These are phyloP conservation scores for Achaetomiella virescens DNA, from an alignment of 495 filamentous ascomycete genomes.

Conservation along the genomic window DNA sequence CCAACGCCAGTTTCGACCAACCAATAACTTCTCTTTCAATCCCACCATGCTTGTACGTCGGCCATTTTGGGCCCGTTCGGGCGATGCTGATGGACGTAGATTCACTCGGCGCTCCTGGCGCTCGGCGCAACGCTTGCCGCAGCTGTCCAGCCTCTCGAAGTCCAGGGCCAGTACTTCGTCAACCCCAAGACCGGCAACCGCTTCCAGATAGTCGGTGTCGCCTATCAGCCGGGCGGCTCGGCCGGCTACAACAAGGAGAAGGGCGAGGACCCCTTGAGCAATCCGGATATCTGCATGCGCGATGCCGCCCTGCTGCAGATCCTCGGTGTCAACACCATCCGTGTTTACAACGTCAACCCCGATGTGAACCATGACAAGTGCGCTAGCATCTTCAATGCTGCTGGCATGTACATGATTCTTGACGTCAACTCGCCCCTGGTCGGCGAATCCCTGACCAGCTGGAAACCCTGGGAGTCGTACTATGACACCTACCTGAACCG, in stretches of 20 bases:
- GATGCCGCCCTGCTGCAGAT: conserved; percentile 91
- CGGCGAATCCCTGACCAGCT: conserved; percentile 68
- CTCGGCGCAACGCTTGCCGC: conserved; percentile 48
- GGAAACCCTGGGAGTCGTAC: conserved; percentile 66
- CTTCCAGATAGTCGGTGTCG: conserved; percentile 85
- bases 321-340: conserved; percentile 80
- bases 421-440: conserved; percentile 91
- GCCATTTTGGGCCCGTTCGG: not conserved
- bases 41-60: conserved; percentile 10
- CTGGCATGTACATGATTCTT: conserved; percentile 56
- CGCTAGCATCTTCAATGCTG: conserved; percentile 81
- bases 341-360: conserved; percentile 88
- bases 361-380: conserved; percentile 81
- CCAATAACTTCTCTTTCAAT: not conserved
- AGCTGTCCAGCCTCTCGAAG: conserved; percentile 66
- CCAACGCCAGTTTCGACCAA: not conserved
- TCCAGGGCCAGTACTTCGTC: conserved; percentile 75
- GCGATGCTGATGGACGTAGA: conserved; percentile 16
- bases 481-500: conserved; percentile 68
- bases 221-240: conserved; percentile 89
- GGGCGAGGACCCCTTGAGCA: conserved; percentile 66
- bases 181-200: conserved; percentile 70
- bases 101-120: conserved; percentile 38
- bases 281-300: conserved; percentile 69
- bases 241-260: conserved; percentile 61